Evolutionary conservation across 2,329 filamentous ascomycete species (phyloP), one percentile per base, ranked within the genome.

Genomic region (Westerdykella sp.): DNA sequence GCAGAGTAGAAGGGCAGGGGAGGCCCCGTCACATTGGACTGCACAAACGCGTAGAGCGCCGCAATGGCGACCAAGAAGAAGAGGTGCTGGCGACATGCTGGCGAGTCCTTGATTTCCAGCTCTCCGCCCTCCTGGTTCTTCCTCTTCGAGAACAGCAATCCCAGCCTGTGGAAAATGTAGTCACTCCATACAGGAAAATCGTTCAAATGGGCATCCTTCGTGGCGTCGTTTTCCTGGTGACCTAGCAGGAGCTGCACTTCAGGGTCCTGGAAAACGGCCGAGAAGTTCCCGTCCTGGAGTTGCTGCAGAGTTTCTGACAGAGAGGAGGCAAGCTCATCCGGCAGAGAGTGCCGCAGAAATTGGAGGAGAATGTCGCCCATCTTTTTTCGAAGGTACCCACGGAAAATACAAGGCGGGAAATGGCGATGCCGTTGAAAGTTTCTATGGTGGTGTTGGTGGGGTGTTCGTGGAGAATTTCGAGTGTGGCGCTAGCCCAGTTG

Each of bases 11-110:
- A 83, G 0, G 73, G 69, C n/a, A 95, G 71, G 0, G 88, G 83
- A 1, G 90, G 90, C 0, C 90, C 90, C 3, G 90, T 95, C 42
- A 94, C 85, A 61, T 88, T 95, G 1, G 81, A 81, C 64, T 96
- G 90, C 13, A 95, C 68, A 62, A 95, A 96, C 10, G 83, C 79
- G 58, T 87, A 78, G 10, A 95, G 74, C 1, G 84, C 79, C 1
- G 84, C 81, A 38, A 87, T 70, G 9, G 81, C 86, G 28, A 85
- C 70, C 36, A 79, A 70, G 42, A 80, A 69, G 37, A 70, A 63
- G 2, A 71, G 50, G 43, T 68, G 56, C 44, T 69, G 68, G 15
- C 58, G 65, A 45, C 71, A 70, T n/a, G 59, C 55, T 22, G 62
- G 48, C 13, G 60, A 65, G 45, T 68, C 62, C 39, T 51, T 44